Conservation (phyloP, 768 basidiomycete genomes). For the Suillus discolor region DNA sequence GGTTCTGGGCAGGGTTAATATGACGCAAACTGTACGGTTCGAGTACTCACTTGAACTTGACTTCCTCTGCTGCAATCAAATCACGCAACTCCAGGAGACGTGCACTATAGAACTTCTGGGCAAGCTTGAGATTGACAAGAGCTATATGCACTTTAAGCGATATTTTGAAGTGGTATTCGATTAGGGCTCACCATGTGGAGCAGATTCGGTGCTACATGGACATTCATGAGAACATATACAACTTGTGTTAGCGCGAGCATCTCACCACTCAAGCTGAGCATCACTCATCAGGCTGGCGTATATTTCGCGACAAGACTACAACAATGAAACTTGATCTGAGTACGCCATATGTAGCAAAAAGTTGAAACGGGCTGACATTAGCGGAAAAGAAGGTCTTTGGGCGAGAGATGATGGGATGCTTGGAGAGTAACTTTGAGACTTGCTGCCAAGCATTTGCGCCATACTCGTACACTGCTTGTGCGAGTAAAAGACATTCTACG, state of each 20-base stretch:
- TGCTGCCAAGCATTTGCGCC: constrained; percentile 70
- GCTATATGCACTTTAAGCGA: constrained; percentile 44
- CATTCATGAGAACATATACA: not conserved
- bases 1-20: constrained; percentile 40
- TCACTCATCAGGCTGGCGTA: constrained; percentile 72
- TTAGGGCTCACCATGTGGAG: constrained; percentile 51
- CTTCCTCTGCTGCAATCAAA: constrained; percentile 75
- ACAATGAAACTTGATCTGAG: constrained; percentile 18
- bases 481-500: constrained; percentile 77
- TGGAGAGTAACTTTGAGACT: constrained; percentile 65
- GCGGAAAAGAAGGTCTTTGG: constrained; percentile 69
- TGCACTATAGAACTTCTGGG: constrained; percentile 70
- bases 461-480: constrained; percentile 85
- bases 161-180: constrained; percentile 1
- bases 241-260: not conserved
- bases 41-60: constrained; percentile 67
- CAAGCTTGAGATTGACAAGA: constrained; percentile 64
- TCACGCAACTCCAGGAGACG: constrained; percentile 72
- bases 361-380: constrained; percentile 47
- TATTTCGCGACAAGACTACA: constrained; percentile 66
- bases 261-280: constrained; percentile 66
- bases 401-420: constrained; percentile 68
- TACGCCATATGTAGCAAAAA: constrained; percentile 17
- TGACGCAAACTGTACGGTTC: not conserved
- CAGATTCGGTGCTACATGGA: constrained; percentile 34